A percentile compares a stretch with the other conserved stretches of the same genome.
Evolutionary conservation across 495 filamentous ascomycete species (phyloP).

Genomic region (Penicillium paradoxum): DNA sequence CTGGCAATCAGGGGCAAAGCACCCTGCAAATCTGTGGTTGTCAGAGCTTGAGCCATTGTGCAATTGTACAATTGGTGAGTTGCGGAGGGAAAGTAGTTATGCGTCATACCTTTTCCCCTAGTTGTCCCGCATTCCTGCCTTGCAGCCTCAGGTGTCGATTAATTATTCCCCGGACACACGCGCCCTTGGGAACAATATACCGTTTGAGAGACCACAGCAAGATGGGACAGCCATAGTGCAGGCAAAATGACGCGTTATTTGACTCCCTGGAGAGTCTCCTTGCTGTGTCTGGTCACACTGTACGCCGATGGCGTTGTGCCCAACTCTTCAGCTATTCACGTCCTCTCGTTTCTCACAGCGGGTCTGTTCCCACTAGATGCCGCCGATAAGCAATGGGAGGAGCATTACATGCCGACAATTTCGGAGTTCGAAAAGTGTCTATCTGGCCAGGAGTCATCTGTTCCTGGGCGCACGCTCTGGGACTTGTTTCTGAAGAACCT

Average conservation of each 20-base stretch:
- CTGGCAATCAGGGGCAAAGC: slow-evolving; percentile 52
- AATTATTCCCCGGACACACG: slow-evolving; percentile 15
- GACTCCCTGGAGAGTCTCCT: slow-evolving; percentile 77
- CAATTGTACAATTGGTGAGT: slow-evolving; percentile 13
- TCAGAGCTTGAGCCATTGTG: slow-evolving; percentile 45
- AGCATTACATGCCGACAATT: slow-evolving; percentile 54
- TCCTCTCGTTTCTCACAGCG: slow-evolving; percentile 79
- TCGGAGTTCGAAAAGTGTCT: slow-evolving; percentile 64
- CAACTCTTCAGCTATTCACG: slow-evolving; percentile 68
- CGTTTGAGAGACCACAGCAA: slow-evolving; percentile 4
- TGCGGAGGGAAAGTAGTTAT: slow-evolving; percentile 7
- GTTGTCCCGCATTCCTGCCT: slow-evolving; percentile 19
- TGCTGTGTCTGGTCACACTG: slow-evolving; percentile 73
- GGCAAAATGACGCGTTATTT: slow-evolving; percentile 69
- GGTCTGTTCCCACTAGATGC: slow-evolving; percentile 55
- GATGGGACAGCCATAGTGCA: slow-evolving; percentile 13
- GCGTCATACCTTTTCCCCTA: slow-evolving; percentile 19
- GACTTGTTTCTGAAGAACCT: slow-evolving; percentile 78
- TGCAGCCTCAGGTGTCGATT: slow-evolving; percentile 22
- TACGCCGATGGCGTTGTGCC: slow-evolving; percentile 73
- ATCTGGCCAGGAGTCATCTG: slow-evolving; percentile 53
- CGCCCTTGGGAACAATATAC: slow-evolving; percentile 13
- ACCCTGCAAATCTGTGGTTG: slow-evolving; percentile 49
- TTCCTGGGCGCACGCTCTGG: slow-evolving; percentile 77
- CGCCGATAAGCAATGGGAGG: slow-evolving; percentile 32